Evolutionary conservation across 495 filamentous ascomycete species (phyloP).

Genomic region (Tuber umbilicatum): DNA sequence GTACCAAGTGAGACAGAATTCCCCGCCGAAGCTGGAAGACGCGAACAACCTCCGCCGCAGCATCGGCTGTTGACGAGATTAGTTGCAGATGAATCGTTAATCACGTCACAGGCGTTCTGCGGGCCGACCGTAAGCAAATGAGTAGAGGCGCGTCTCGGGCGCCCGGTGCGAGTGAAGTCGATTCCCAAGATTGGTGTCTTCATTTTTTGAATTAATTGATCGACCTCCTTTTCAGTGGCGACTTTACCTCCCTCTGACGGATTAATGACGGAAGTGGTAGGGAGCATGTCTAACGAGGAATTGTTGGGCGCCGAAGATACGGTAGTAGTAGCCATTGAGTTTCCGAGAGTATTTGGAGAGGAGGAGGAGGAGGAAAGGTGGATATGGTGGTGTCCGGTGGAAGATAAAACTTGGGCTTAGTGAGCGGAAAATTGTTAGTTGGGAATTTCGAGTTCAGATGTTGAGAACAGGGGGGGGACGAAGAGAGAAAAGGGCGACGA

Average conservation of each 20-base stretch:
- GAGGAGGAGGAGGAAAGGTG: slow-evolving; percentile 17
- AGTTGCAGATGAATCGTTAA: slow-evolving; percentile 38
- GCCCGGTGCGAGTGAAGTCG: slow-evolving; percentile 43
- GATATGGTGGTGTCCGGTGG: neutral
- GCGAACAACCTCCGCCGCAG: slow-evolving; percentile 91
- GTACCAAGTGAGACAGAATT: slow-evolving; percentile 42
- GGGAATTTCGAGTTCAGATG: neutral
- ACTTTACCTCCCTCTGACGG: slow-evolving; percentile 9
- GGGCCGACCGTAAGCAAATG: slow-evolving; percentile 32
- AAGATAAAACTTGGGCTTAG: slow-evolving; percentile 25
- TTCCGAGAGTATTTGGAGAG: neutral
- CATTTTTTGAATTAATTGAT: slow-evolving; percentile 45
- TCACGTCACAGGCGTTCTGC: slow-evolving; percentile 41
- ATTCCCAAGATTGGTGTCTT: slow-evolving; percentile 38
- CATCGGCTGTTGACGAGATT: slow-evolving; percentile 56
- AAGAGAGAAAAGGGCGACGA: neutral
- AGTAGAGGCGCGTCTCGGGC: slow-evolving; percentile 42
- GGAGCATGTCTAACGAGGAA: slow-evolving; percentile 2
- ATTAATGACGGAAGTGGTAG: slow-evolving; percentile 15
- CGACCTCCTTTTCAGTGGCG: slow-evolving; percentile 24
- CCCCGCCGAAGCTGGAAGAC: slow-evolving; percentile 40
- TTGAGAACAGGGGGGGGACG: neutral
- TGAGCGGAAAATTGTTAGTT: slow-evolving; percentile 8
- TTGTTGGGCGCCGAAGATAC: slow-evolving; percentile 6
- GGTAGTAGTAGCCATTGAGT: slow-evolving; percentile 21